Conservation (phyloP, 306 rosid genomes). For the Sphenostylis stenocarpa region DNA sequence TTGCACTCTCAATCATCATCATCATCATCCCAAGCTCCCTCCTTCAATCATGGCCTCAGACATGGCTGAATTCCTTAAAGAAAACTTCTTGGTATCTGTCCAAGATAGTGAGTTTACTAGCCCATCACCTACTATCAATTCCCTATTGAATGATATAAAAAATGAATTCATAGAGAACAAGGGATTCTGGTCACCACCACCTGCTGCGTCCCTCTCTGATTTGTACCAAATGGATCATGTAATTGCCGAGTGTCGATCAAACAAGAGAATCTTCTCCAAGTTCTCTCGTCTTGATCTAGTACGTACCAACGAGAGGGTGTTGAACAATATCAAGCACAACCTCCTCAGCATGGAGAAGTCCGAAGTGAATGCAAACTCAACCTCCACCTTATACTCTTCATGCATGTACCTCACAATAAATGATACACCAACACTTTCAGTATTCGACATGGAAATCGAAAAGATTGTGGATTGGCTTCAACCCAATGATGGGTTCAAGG, state of each 20-base stretch:
- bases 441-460: background rate
- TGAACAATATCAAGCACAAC: background rate
- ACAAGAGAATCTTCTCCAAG: background rate
- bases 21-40: background rate
- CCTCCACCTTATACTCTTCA: background rate
- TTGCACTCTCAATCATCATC: background rate
- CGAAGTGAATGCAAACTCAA: background rate
- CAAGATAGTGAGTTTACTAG: background rate
- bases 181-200: background rate
- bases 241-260: background rate
- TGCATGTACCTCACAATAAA: background rate
- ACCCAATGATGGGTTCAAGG: background rate
- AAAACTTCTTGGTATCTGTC: background rate
- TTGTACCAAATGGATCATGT: background rate
- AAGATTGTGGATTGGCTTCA: background rate
- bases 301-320: background rate
- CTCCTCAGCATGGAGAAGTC: background rate
- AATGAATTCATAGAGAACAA: background rate
- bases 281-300: background rate
- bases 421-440: background rate
- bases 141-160: background rate
- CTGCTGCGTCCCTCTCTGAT: background rate
- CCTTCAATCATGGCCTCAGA: slow-evolving; percentile 15
- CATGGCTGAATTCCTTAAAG: background rate
- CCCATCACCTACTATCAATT: background rate